phyloP scores from a whole-genome alignment of 441 rosid genomes.

The Eruca vesicaria region DNA sequence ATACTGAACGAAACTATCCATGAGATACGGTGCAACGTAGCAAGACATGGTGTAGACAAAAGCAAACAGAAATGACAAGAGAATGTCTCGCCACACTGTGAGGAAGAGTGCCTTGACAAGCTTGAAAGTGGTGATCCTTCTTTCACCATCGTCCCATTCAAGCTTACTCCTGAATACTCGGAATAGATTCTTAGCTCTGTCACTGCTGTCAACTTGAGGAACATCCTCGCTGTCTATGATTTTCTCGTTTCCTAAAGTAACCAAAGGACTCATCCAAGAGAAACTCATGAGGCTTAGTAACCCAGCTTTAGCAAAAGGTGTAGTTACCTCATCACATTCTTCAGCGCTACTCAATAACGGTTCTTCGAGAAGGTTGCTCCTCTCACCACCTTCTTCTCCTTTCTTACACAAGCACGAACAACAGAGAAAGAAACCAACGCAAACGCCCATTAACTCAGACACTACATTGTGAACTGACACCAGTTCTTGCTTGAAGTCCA shows the following conservation, averaged over 20 bases:
- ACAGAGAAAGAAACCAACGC: constrained; percentile 56
- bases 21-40: constrained; percentile 82
- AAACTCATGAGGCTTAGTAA: constrained; percentile 56
- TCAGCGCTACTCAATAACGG: constrained; percentile 51
- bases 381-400: constrained; percentile 33
- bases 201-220: constrained; percentile 64
- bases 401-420: constrained; percentile 52
- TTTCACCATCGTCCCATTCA: constrained; percentile 40
- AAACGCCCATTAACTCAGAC: constrained; percentile 51
- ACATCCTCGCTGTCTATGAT: constrained; percentile 76
- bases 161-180: constrained; percentile 48
- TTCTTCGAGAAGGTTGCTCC: constrained; percentile 44
- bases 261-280: constrained; percentile 72
- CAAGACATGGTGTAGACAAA: constrained; percentile 47
- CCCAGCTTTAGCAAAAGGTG: constrained; percentile 66
- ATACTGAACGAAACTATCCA: constrained; percentile 75
- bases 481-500: constrained; percentile 40
- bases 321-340: constrained; percentile 38
- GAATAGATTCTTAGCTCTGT: constrained; percentile 53
- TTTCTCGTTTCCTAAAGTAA: constrained; percentile 76
- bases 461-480: constrained; percentile 40
- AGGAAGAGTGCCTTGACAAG: constrained; percentile 62
- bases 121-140: constrained; percentile 49
- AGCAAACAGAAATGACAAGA: constrained; percentile 49
- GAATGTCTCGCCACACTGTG: constrained; percentile 63